Evolutionary conservation across 805 yeast species (phyloP).

Genomic region (Wickerhamomyces hampshirensis): DNA sequence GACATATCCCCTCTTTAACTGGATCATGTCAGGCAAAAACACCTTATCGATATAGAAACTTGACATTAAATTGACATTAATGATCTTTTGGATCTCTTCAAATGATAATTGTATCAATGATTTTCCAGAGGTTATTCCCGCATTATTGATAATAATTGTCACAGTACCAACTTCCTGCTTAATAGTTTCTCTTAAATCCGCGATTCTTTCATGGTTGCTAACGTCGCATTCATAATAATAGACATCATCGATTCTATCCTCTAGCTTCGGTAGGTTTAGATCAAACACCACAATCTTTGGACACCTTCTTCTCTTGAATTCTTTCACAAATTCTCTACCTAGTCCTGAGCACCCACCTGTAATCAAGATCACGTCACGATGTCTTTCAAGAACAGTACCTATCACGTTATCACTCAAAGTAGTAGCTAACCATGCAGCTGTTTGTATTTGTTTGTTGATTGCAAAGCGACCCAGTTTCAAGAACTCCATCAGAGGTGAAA

Average conservation of each 20-base stretch:
- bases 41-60: conserved; percentile 64
- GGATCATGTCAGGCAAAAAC: conserved; percentile 71
- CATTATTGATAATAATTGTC: conserved; percentile 76
- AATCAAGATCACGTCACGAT: conserved; percentile 58
- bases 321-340: conserved; percentile 57
- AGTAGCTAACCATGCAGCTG: not conserved
- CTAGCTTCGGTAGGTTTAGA: conserved; percentile 30
- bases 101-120: conserved; percentile 47
- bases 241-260: conserved; percentile 34
- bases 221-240: conserved; percentile 69
- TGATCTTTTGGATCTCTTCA: conserved; percentile 55
- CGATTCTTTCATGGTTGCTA: conserved; percentile 43
- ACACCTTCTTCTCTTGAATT: conserved; percentile 39
- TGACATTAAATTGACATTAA: conserved; percentile 67
- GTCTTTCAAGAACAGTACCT: conserved; percentile 50
- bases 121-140: conserved; percentile 66
- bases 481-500: not conserved
- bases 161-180: conserved; percentile 49
- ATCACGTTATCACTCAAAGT: conserved; percentile 33
- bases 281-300: conserved; percentile 63
- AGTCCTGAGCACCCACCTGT: conserved; percentile 87
- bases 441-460: not conserved
- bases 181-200: conserved; percentile 35
- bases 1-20: conserved; percentile 60
- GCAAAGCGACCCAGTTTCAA: too few relatives aligned